phyloP scores from a whole-genome alignment of 2,329 filamentous ascomycete genomes.

The Sporothrix mexicana region DNA sequence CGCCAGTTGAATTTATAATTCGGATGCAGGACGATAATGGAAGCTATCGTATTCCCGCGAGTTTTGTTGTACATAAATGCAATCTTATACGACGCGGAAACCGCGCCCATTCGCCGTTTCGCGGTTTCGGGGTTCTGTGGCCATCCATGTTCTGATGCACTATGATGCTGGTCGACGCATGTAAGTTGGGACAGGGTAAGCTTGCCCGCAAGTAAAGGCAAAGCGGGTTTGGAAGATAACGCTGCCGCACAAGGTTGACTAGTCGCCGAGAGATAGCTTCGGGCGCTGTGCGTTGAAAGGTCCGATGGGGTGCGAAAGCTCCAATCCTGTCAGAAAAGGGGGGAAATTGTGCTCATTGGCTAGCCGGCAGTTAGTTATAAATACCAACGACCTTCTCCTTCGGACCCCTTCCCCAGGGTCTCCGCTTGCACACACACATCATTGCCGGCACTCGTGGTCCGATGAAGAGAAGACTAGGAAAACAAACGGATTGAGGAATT shows the following conservation, averaged over 20 bases:
- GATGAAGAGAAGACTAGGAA: no score
- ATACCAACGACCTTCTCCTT: background rate
- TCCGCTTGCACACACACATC: background rate
- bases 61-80: background rate
- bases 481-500: no score
- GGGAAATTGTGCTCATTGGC: conserved; percentile 28
- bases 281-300: background rate
- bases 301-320: background rate
- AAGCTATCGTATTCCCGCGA: conserved; percentile 6
- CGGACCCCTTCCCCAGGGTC: background rate
- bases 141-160: background rate
- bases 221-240: conserved; percentile 4
- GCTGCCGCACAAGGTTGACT: background rate
- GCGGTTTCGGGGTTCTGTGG: background rate
- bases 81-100: conserved; percentile 5
- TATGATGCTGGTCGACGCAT: conserved; percentile 1
- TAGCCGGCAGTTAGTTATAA: background rate
- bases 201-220: conserved; percentile 5
- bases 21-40: no score
- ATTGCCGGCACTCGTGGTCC: background rate
- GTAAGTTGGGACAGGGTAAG: background rate
- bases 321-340: background rate
- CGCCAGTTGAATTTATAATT: no score
- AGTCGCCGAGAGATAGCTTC: background rate
- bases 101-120: conserved; percentile 22